Conservation (phyloP, 1,139 yeast species). For the Kazachstania sp. region DNA sequence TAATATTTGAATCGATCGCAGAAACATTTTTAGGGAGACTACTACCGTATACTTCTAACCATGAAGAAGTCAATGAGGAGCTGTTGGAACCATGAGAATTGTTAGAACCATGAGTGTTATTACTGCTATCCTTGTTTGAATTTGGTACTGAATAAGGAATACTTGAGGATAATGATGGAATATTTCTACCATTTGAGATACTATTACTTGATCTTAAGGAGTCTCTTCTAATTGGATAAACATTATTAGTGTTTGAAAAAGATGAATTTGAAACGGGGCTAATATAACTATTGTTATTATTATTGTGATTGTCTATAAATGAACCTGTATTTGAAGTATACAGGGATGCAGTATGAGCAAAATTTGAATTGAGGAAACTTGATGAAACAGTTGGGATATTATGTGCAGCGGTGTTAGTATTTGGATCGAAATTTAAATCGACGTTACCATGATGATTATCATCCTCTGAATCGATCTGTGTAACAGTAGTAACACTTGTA, state of each 20-base stretch:
- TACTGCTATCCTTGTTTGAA: constrained; percentile 22
- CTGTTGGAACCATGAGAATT: constrained; percentile 7
- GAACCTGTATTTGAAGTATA: constrained; percentile 18
- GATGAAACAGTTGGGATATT: constrained; percentile 18
- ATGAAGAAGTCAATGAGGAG: constrained; percentile 28
- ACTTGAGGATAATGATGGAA: constrained; percentile 44
- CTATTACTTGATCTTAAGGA: constrained; percentile 12
- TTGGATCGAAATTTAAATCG: background rate
- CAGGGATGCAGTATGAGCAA: constrained; percentile 30
- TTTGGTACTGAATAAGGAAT: constrained; percentile 68
- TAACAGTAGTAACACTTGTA: constrained; percentile 25
- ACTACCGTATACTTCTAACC: constrained; percentile 33
- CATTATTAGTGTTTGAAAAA: constrained; percentile 3
- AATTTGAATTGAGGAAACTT: constrained; percentile 29
- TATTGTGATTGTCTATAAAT: constrained; percentile 13
- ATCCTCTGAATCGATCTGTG: constrained; percentile 22
- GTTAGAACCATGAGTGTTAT: constrained; percentile 4
- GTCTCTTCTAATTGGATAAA: constrained; percentile 8
- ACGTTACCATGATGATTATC: constrained; percentile 8
- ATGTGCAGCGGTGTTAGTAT: no score
- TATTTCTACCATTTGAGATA: constrained; percentile 7
- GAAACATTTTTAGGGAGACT: constrained; percentile 47
- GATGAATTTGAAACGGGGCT: constrained; percentile 3
- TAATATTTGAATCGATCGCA: constrained; percentile 46
- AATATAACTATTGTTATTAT: background rate